Percentiles rank a stretch among this genome's conserved stretches.
phyloP scores from a whole-genome alignment of 768 basidiomycete genomes.

The Suillus hirtellus region DNA sequence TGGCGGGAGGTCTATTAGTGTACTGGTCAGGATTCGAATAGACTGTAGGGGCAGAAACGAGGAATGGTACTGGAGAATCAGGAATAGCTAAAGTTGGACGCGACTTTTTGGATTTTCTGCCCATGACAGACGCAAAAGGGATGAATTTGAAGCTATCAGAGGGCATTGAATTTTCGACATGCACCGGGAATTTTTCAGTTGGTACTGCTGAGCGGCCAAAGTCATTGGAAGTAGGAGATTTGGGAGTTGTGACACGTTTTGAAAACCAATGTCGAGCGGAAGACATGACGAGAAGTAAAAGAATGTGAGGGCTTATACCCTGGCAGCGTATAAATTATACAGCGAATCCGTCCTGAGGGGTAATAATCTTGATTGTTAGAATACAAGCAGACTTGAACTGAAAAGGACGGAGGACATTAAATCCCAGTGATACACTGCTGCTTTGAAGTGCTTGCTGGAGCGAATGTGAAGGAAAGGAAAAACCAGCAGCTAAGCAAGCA shows the following conservation, averaged over 20 bases:
- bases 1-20: conserved; percentile 47
- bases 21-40: conserved; percentile 26
- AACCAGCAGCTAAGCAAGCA: not conserved
- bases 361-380: conserved; percentile 7
- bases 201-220: conserved; percentile 27
- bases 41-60: conserved; percentile 18
- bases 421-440: conserved; percentile 5
- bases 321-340: conserved; percentile 7
- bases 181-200: conserved; percentile 28
- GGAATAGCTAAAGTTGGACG: conserved; percentile 52
- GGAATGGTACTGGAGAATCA: conserved; percentile 39
- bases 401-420: conserved; percentile 7
- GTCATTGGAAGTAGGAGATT: conserved; percentile 27
- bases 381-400: not conserved
- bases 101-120: conserved; percentile 61
- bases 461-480: conserved; percentile 4
- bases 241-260: conserved; percentile 16
- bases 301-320: conserved; percentile 7
- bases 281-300: conserved; percentile 19
- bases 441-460: not conserved
- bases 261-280: conserved; percentile 33
- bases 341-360: conserved; percentile 8
- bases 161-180: conserved; percentile 22
- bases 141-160: conserved; percentile 46
- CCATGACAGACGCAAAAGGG: conserved; percentile 60